Evolutionary conservation across 371 early-diverging fungal species (phyloP).

Genomic region (Mortierella sp.): DNA sequence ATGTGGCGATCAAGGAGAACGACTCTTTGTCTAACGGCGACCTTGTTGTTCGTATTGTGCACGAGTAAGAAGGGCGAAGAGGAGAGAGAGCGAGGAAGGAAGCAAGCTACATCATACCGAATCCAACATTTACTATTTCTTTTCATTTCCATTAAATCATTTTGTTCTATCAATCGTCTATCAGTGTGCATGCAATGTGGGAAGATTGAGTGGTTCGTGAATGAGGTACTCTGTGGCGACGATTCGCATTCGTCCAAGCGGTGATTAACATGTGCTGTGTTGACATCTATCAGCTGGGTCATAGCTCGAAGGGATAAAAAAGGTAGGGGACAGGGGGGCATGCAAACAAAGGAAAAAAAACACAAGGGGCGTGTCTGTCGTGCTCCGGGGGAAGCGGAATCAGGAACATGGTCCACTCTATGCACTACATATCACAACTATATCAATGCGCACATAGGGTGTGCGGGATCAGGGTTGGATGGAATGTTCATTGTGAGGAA

Average conservation of each 20-base stretch:
- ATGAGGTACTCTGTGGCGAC: not conserved
- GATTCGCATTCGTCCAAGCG: not conserved
- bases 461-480: not conserved
- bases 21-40: slow-evolving; percentile 90
- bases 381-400: not conserved
- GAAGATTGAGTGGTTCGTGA: not conserved
- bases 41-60: slow-evolving; percentile 77
- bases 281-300: not conserved
- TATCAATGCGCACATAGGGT: not conserved
- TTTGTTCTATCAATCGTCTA: not conserved
- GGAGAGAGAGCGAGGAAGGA: not conserved
- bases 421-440: not conserved
- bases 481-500: not conserved
- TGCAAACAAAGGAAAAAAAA: not conserved
- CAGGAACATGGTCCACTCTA: not conserved
- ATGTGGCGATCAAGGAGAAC: slow-evolving; percentile 77
- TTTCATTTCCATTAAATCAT: not conserved
- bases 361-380: not conserved
- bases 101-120: not conserved
- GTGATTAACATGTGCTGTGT: not conserved
- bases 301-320: not conserved
- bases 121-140: not conserved
- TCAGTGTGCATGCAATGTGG: not conserved
- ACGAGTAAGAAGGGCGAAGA: slow-evolving; percentile 49
- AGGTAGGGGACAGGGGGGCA: not conserved